Conservation (phyloP, 1,284 basidiomycete species). For the Meira miltonrushii region DNA sequence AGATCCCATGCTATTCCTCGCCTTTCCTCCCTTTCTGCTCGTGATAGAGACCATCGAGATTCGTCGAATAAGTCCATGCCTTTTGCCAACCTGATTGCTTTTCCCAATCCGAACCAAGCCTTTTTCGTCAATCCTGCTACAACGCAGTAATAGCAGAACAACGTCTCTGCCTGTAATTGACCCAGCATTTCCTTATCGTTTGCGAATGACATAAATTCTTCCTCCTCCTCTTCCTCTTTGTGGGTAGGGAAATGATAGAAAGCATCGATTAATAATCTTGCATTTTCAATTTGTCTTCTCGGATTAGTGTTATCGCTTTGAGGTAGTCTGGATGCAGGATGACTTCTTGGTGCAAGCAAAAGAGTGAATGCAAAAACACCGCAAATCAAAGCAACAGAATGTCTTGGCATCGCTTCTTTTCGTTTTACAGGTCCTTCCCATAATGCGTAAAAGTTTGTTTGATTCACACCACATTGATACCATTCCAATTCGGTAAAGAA, state of each 20-base stretch:
- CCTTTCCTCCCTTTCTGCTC: background rate
- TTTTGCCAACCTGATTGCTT: background rate
- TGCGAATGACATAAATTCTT: background rate
- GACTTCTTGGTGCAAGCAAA: background rate
- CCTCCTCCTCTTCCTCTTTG: background rate
- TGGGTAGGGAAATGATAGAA: background rate
- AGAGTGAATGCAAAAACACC: background rate
- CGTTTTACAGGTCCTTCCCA: background rate
- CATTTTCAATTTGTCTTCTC: background rate
- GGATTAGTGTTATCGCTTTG: background rate
- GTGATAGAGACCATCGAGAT: background rate
- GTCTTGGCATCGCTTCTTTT: background rate
- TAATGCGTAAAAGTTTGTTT: background rate
- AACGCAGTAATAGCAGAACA: background rate
- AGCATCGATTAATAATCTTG: background rate
- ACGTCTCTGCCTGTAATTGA: slow-evolving; percentile 6
- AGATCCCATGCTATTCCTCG: slow-evolving; percentile 3
- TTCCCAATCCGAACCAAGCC: background rate
- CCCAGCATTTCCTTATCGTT: background rate
- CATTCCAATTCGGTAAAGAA: slow-evolving; percentile 10
- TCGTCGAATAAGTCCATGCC: slow-evolving; percentile 3
- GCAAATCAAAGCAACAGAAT: background rate
- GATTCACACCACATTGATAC: background rate
- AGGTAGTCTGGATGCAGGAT: background rate
- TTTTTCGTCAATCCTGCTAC: slow-evolving; percentile 1